phyloP scores from a whole-genome alignment of 1,284 basidiomycete species.

The Cerioporus squamosus region DNA sequence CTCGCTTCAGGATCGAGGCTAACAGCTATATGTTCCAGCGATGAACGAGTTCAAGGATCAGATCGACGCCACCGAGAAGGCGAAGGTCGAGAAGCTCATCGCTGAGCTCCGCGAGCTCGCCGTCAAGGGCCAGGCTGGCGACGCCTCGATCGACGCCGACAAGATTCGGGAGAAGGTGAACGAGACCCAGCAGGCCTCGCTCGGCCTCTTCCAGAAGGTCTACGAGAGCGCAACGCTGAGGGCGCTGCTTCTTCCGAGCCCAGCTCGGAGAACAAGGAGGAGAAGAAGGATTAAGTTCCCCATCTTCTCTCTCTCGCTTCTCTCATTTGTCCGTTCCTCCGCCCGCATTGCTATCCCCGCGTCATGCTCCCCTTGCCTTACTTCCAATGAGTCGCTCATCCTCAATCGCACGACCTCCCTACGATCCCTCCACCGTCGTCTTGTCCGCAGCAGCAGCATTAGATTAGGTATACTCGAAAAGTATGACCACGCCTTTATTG shows the following conservation, averaged over 20 bases:
- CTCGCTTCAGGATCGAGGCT: neutral
- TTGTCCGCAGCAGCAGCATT: conserved; percentile 14
- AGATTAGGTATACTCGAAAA: conserved; percentile 31
- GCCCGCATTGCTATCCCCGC: neutral
- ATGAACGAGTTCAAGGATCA: conserved; percentile 99
- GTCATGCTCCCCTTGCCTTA: neutral
- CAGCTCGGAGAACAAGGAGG: conserved; percentile 55
- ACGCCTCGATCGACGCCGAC: conserved; percentile 83
- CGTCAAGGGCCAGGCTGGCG: conserved; percentile 89
- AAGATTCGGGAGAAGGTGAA: conserved; percentile 91
- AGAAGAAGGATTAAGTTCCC: conserved; percentile 72
- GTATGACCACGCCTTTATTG: conserved; percentile 31
- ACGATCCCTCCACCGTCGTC: neutral
- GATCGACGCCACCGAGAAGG: conserved; percentile 90
- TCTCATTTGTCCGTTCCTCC: neutral
- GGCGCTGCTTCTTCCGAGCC: conserved; percentile 54
- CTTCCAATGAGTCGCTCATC: neutral
- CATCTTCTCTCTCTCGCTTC: conserved; percentile 12
- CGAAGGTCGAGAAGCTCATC: conserved; percentile 90
- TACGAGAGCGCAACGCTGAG: conserved; percentile 89
- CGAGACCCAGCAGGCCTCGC: conserved; percentile 95
- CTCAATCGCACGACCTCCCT: conserved; percentile 8
- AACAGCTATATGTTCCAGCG: conserved; percentile 46
- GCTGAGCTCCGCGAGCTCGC: conserved; percentile 90
- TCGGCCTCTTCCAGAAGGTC: conserved; percentile 98